These are phyloP conservation scores for Xylariaceae sp. DNA, from an alignment of 2,329 filamentous ascomycete species.

Conservation along the genomic window DNA sequence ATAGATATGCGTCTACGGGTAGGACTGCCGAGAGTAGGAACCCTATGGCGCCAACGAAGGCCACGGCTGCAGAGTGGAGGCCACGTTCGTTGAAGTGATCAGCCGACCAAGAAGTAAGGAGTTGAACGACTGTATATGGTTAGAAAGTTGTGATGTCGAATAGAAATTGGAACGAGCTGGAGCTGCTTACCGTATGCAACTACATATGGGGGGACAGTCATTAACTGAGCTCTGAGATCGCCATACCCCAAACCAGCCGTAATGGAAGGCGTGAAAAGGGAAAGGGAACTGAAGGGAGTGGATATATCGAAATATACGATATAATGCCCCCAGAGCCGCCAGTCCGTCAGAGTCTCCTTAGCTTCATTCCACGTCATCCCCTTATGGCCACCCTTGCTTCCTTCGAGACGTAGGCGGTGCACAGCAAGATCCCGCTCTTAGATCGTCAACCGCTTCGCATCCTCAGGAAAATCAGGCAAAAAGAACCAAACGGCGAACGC, in stretches of 20 bases:
- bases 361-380: constrained; percentile 70
- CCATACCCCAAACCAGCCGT: constrained; percentile 48
- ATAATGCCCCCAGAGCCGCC: constrained; percentile 72
- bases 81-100: constrained; percentile 65
- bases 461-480: constrained; percentile 71
- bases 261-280: constrained; percentile 63
- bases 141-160: neutral
- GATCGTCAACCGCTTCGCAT: constrained; percentile 63
- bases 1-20: constrained; percentile 62
- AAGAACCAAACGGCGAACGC: constrained; percentile 64
- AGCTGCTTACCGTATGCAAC: constrained; percentile 48
- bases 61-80: constrained; percentile 50
- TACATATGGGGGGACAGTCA: constrained; percentile 72
- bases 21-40: constrained; percentile 68
- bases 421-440: constrained; percentile 62
- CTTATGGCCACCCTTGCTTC: constrained; percentile 63
- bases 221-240: constrained; percentile 60
- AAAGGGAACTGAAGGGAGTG: constrained; percentile 43
- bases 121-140: constrained; percentile 37
- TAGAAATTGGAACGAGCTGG: neutral
- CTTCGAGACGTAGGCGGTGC: constrained; percentile 51
- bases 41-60: constrained; percentile 52
- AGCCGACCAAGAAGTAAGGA: constrained; percentile 62
- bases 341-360: constrained; percentile 69
- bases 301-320: constrained; percentile 53